Evolutionary conservation across 495 filamentous ascomycete species (phyloP).

Genomic region (Penicillium coffeae): DNA sequence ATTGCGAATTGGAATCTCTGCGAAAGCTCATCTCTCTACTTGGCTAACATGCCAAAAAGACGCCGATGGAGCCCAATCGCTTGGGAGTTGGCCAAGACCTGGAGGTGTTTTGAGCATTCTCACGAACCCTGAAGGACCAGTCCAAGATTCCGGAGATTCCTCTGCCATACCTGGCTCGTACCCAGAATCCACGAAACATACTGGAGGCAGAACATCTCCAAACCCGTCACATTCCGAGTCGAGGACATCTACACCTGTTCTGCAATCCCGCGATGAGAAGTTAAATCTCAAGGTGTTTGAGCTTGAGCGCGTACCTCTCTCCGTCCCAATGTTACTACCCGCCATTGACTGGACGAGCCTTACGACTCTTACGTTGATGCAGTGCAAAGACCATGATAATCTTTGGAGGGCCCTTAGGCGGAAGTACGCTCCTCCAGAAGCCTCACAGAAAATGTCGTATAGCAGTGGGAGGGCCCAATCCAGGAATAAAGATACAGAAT

Average conservation of each 20-base stretch:
- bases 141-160: too few species aligned
- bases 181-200: too few species aligned
- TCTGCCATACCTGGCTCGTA: too few species aligned
- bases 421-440: slow-evolving; percentile 57
- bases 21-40: slow-evolving; percentile 48
- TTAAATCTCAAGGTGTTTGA: slow-evolving; percentile 73
- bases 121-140: slow-evolving; percentile 49
- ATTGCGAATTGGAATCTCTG: slow-evolving; percentile 73
- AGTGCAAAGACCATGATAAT: slow-evolving; percentile 71
- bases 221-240: slow-evolving; percentile 2
- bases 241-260: not conserved
- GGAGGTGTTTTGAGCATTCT: slow-evolving; percentile 76
- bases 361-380: slow-evolving; percentile 75
- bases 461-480: slow-evolving; percentile 14
- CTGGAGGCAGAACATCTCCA: too few species aligned
- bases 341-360: slow-evolving; percentile 78
- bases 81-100: slow-evolving; percentile 40
- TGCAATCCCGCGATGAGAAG: slow-evolving; percentile 12
- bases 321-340: slow-evolving; percentile 61
- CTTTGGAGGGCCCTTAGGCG: slow-evolving; percentile 78
- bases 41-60: slow-evolving; percentile 47
- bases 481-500: slow-evolving; percentile 42
- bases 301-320: slow-evolving; percentile 76
- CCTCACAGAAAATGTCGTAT: slow-evolving; percentile 16
- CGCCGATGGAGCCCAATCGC: slow-evolving; percentile 28